Base-by-base conservation (phyloP, 768 basidiomycete species). In the Strobilomyces dryophilus region DNA sequence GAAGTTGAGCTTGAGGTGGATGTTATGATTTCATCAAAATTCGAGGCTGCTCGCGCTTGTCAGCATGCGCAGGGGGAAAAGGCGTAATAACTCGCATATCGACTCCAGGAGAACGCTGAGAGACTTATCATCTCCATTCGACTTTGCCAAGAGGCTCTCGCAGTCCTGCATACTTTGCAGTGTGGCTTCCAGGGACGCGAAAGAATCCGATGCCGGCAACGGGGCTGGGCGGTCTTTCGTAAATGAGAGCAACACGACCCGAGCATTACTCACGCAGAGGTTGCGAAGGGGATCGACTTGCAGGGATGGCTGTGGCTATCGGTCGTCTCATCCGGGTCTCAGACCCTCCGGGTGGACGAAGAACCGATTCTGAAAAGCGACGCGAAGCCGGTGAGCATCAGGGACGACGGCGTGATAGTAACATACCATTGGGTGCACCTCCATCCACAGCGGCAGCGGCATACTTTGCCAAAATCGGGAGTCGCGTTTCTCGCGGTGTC, bases 11-110 rank as follows among this genome's bases (percentile, higher is more conserved):
- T 51, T 21, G 57, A 51, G 3, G 58, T 52, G 5, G 52, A 52
- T n/a, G 55, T 32, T 14, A 45, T 26, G 1, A 43, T 18, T 1
- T 26, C 21, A 27, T 14, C 24, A 26, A 27, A 36, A 8, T 50
- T 52, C 39, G 15, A 40, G n/a, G 32, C 17, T 14, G n/a, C 53
- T 59, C 17, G 12, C 17, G 20, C n/a, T 40, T 20, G 47, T 61
- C 39, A 49, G 45, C n/a, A 24, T 10, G 14, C 47, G 26, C 7
- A 39, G 11, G 24, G 2, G 26, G 37, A 29, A 17, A 5, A 5
- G n/a, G 5, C n/a, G 5, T n/a, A 31, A 20, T 43, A 15, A 31
- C 62, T 56, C 37, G 64, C 64, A 3, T 41, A 35, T 40, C 17
- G 47, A 17, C 10, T n/a, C 50, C 34, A 56, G 35, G 17, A 32